phyloP scores from a whole-genome alignment of 2,329 filamentous ascomycete genomes.

The Arthroderma uncinatum region DNA sequence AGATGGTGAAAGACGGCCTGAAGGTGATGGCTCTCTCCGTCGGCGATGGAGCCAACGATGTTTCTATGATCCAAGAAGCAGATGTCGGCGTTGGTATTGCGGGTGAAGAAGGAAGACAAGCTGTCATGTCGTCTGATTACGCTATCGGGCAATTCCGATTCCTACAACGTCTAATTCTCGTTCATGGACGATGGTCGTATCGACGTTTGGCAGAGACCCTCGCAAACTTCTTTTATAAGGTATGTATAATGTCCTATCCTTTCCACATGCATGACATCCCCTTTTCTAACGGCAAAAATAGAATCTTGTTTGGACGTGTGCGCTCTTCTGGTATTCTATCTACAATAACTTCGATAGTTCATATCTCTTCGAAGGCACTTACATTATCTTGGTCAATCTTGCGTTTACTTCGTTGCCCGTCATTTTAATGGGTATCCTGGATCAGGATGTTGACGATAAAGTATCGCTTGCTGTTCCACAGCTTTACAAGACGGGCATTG shows the following conservation, averaged over 20 bases:
- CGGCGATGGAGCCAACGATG: conserved; percentile 88
- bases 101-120: conserved; percentile 82
- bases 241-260: conserved; percentile 24
- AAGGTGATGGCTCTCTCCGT: conserved; percentile 94
- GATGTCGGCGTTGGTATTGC: conserved; percentile 95
- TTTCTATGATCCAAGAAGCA: conserved; percentile 95
- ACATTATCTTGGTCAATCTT: conserved; percentile 92
- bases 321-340: conserved; percentile 95
- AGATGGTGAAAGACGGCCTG: conserved; percentile 86
- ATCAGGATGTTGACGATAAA: conserved; percentile 91
- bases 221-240: conserved; percentile 99
- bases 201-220: conserved; percentile 83
- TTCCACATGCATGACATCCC: background rate
- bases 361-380: conserved; percentile 95
- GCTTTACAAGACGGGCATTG: conserved; percentile 88
- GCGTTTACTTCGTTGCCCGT: conserved; percentile 93
- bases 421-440: conserved; percentile 89
- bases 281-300: conserved; percentile 27
- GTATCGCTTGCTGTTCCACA: conserved; percentile 91
- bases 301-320: conserved; percentile 96
- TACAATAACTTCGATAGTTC: conserved; percentile 94
- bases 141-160: conserved; percentile 91
- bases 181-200: conserved; percentile 96
- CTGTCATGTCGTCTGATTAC: conserved; percentile 93
- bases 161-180: conserved; percentile 70